Conservation (phyloP, 306 rosid species). For the Acacia crassicarpa region DNA sequence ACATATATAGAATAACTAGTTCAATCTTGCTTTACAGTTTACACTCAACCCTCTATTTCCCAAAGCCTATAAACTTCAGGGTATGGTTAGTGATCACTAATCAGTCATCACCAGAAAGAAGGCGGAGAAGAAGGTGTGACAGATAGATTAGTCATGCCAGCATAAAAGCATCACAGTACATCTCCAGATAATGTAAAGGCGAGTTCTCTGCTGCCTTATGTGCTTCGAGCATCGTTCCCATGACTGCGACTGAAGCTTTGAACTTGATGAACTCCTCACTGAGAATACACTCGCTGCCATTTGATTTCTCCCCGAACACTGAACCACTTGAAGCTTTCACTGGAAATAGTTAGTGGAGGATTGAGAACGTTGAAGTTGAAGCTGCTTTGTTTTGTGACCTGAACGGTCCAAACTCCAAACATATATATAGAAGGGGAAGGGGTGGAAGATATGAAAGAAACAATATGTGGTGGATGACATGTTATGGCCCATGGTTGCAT, state of each 20-base stretch:
- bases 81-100: background rate
- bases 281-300: conserved; percentile 58
- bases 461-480: conserved; percentile 64
- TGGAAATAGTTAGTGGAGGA: background rate
- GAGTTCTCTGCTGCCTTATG: conserved; percentile 68
- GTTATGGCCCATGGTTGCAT: conserved; percentile 45
- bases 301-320: background rate
- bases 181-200: conserved; percentile 96
- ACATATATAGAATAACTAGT: conserved; percentile 18
- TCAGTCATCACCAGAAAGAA: background rate
- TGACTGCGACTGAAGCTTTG: conserved; percentile 50
- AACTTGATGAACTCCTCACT: conserved; percentile 48
- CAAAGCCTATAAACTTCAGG: background rate
- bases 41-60: background rate
- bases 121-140: background rate
- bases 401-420: conserved; percentile 15
- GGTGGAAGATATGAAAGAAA: conserved; percentile 41
- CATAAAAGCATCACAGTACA: conserved; percentile 84
- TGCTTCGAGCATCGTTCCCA: conserved; percentile 76
- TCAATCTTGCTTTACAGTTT: conserved; percentile 9
- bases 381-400: conserved; percentile 29
- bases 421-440: conserved; percentile 21
- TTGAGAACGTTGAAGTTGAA: background rate
- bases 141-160: conserved; percentile 63
- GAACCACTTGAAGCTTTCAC: background rate